Conservation (phyloP, 2,329 filamentous ascomycete species). For the Diaporthe destruens region DNA sequence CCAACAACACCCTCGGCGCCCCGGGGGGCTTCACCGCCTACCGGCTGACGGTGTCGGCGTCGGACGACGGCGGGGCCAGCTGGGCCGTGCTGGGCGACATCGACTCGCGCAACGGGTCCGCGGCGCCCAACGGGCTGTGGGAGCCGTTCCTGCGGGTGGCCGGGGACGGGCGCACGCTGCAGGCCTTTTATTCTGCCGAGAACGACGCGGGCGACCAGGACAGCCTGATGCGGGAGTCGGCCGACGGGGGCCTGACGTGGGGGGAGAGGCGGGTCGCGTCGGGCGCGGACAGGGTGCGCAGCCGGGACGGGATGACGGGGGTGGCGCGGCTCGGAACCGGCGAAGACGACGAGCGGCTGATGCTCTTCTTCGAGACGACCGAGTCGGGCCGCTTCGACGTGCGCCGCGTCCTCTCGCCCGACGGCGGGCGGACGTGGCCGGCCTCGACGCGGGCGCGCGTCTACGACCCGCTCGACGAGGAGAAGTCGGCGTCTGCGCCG, state of each 20-base stretch:
- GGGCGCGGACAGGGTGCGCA: slow-evolving; percentile 47
- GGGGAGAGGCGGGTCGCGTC: slow-evolving; percentile 50
- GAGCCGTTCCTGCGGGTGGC: slow-evolving; percentile 59
- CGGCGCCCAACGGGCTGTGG: slow-evolving; percentile 55
- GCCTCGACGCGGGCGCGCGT: slow-evolving; percentile 49
- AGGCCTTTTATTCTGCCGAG: slow-evolving; percentile 60
- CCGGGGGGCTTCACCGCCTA: slow-evolving; percentile 48
- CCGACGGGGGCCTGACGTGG: slow-evolving; percentile 57
- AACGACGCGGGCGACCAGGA: slow-evolving; percentile 56
- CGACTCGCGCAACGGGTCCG: slow-evolving; percentile 43
- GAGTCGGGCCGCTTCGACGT: slow-evolving; percentile 52
- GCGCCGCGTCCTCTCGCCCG: slow-evolving; percentile 52
- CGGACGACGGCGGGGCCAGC: slow-evolving; percentile 54
- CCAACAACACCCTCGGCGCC: slow-evolving; percentile 20
- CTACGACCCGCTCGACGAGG: slow-evolving; percentile 50
- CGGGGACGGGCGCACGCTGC: slow-evolving; percentile 52
- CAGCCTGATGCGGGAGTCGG: slow-evolving; percentile 54
- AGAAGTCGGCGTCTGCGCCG: slow-evolving; percentile 55
- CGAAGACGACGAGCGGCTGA: slow-evolving; percentile 48
- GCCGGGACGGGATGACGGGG: slow-evolving; percentile 61
- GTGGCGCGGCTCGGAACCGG: slow-evolving; percentile 49
- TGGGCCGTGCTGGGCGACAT: slow-evolving; percentile 53
- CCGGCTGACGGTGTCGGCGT: slow-evolving; percentile 58
- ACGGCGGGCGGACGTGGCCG: slow-evolving; percentile 58
- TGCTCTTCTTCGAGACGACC: slow-evolving; percentile 59